Percentiles rank a stretch among this genome's conserved stretches.
Evolutionary conservation across 2,329 filamentous ascomycete species (phyloP).

Genomic region (Colletotrichum abscissum): DNA sequence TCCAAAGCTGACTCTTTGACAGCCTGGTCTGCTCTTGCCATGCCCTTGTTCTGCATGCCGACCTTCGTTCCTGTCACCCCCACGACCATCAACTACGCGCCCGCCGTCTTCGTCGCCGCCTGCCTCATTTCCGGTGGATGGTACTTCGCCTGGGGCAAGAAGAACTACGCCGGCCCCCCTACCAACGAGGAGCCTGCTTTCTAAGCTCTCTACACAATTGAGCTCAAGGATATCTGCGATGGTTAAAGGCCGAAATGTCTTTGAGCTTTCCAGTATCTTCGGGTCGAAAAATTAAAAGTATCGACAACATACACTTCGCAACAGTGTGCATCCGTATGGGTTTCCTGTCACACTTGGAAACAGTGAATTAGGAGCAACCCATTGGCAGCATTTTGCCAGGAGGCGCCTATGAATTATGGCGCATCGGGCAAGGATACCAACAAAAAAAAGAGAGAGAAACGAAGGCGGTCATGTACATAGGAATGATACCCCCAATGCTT

Average conservation of each 20-base stretch:
- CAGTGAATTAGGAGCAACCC: conserved; percentile 8
- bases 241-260: neutral
- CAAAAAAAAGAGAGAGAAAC: neutral
- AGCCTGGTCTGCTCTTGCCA: conserved; percentile 76
- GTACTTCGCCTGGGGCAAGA: conserved; percentile 78
- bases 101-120: conserved; percentile 78
- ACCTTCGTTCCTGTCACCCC: conserved; percentile 69
- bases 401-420: conserved; percentile 21
- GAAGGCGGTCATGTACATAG: conserved; percentile 28
- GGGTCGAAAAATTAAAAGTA: neutral
- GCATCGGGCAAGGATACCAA: conserved; percentile 11
- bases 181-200: conserved; percentile 49
- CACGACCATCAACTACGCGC: conserved; percentile 77
- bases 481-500: conserved; percentile 35
- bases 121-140: conserved; percentile 69
- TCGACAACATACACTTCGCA: neutral
- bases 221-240: neutral
- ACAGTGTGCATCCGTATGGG: neutral
- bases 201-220: neutral
- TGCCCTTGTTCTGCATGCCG: conserved; percentile 82
- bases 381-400: neutral
- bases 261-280: neutral
- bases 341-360: conserved; percentile 11
- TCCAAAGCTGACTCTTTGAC: conserved; percentile 40
- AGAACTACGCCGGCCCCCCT: conserved; percentile 75